These are phyloP conservation scores for Trichoderma citrinoviride DNA, from an alignment of 2,329 filamentous ascomycete genomes.

Conservation along the genomic window DNA sequence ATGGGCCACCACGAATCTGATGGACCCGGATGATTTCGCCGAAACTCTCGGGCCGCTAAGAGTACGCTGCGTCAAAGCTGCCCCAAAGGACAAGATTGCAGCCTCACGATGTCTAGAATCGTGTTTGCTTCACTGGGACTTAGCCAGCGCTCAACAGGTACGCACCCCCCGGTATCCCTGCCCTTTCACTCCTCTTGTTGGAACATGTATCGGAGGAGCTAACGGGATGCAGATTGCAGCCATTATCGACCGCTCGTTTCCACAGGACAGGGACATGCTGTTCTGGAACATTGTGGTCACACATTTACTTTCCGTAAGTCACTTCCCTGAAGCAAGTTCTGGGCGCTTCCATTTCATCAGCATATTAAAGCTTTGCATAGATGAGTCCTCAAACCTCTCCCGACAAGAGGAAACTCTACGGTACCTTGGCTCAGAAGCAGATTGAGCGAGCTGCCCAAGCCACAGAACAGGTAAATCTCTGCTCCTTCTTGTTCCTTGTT, in stretches of 20 bases:
- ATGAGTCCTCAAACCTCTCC: conserved; percentile 46
- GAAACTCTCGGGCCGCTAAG: conserved; percentile 51
- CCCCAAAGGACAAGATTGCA: conserved; percentile 45
- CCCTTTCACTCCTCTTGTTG: background rate
- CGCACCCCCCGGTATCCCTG: background rate
- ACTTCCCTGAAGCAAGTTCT: background rate
- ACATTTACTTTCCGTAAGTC: conserved; percentile 51
- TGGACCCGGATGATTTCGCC: conserved; percentile 42
- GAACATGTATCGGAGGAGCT: background rate
- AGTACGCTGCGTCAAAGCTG: conserved; percentile 51
- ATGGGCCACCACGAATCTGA: conserved; percentile 47
- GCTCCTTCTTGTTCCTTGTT: background rate
- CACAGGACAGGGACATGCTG: conserved; percentile 47
- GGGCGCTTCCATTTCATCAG: background rate
- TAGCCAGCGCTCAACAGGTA: conserved; percentile 57
- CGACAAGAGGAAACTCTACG: conserved; percentile 52
- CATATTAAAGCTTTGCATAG: conserved; percentile 31
- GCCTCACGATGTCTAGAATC: conserved; percentile 49
- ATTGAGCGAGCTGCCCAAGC: conserved; percentile 49
- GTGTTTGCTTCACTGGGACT: conserved; percentile 55
- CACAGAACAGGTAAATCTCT: conserved; percentile 45
- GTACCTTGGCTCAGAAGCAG: conserved; percentile 50
- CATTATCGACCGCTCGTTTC: conserved; percentile 50
- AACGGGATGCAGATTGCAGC: conserved; percentile 49
- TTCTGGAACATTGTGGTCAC: conserved; percentile 57